These are phyloP conservation scores for Phytophthora hybrid DNA, from an alignment of 352 stramenopile genomes.

Conservation along the genomic window DNA sequence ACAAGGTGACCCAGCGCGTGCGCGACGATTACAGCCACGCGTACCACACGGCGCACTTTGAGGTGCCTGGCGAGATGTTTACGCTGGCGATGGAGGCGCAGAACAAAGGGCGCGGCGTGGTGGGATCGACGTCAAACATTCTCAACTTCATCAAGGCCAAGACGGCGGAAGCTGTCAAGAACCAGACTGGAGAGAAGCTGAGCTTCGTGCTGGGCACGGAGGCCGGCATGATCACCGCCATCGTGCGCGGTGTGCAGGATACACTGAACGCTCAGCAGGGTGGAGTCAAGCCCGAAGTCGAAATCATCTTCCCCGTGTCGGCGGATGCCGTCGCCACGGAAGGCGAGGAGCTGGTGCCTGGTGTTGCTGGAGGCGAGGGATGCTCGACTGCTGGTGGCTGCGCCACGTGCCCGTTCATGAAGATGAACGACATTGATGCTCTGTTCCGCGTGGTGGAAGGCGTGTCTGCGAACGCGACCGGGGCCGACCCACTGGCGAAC, in stretches of 20 bases:
- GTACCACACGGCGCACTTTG: constrained; percentile 97
- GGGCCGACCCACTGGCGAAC: constrained; percentile 77
- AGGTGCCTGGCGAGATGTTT: constrained; percentile 99
- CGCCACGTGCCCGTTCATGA: constrained; percentile 98
- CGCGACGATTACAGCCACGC: constrained; percentile 92
- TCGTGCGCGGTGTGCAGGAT: constrained; percentile 94
- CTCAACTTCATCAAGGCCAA: constrained; percentile 98
- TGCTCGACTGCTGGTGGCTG: constrained; percentile 97
- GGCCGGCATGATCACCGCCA: constrained; percentile 98
- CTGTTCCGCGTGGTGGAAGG: constrained; percentile 92
- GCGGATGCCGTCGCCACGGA: constrained; percentile 92
- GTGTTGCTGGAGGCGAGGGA: constrained; percentile 93
- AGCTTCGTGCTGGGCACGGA: constrained; percentile 97
- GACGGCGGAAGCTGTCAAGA: constrained; percentile 86
- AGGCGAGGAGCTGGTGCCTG: constrained; percentile 87
- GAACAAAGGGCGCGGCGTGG: constrained; percentile 90
- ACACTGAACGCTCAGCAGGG: constrained; percentile 58
- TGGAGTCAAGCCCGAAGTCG: constrained; percentile 82
- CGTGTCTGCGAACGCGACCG: constrained; percentile 45
- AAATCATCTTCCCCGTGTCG: constrained; percentile 98
- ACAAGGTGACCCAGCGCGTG: constrained; percentile 94
- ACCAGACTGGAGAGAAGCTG: constrained; percentile 75
- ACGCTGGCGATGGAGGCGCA: constrained; percentile 96
- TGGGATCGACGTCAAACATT: constrained; percentile 98
- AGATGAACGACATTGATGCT: constrained; percentile 99